These are phyloP conservation scores for Spatholobus suberectus DNA, from an alignment of 306 rosid genomes.

Conservation along the genomic window DNA sequence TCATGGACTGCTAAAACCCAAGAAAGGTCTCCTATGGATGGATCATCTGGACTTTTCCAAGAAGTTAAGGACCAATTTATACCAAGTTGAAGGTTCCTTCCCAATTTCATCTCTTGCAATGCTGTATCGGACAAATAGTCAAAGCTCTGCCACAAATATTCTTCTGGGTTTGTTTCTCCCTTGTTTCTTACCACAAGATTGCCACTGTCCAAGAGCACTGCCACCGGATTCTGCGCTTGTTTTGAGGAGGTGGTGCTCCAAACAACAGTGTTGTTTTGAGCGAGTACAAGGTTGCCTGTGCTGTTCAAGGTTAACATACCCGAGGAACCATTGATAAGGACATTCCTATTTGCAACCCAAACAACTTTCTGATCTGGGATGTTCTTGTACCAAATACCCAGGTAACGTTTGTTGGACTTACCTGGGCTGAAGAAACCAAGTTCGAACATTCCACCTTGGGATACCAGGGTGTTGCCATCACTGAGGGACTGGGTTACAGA, in stretches of 20 bases:
- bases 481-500: neutral
- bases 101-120: too few relatives aligned
- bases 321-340: slow-evolving; percentile 24
- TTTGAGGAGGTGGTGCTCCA: slow-evolving; percentile 16
- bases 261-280: neutral
- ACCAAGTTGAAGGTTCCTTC: too few relatives aligned
- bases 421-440: slow-evolving; percentile 49
- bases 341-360: slow-evolving; percentile 40
- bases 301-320: neutral
- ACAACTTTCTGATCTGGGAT: neutral
- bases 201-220: too few relatives aligned
- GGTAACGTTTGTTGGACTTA: neutral
- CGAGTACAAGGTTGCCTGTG: slow-evolving; percentile 30
- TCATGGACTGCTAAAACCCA: too few relatives aligned
- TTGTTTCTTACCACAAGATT: too few relatives aligned
- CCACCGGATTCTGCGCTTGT: too few relatives aligned
- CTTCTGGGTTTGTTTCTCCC: too few relatives aligned
- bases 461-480: slow-evolving; percentile 37
- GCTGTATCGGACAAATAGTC: too few relatives aligned
- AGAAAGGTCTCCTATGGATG: too few relatives aligned
- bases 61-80: too few relatives aligned
- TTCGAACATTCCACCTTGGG: slow-evolving; percentile 9
- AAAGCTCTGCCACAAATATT: too few relatives aligned
- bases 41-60: too few relatives aligned
- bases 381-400: neutral